Base-by-base conservation (phyloP, 2,329 filamentous ascomycete genomes). In the Ascochyta koolunga region DNA sequence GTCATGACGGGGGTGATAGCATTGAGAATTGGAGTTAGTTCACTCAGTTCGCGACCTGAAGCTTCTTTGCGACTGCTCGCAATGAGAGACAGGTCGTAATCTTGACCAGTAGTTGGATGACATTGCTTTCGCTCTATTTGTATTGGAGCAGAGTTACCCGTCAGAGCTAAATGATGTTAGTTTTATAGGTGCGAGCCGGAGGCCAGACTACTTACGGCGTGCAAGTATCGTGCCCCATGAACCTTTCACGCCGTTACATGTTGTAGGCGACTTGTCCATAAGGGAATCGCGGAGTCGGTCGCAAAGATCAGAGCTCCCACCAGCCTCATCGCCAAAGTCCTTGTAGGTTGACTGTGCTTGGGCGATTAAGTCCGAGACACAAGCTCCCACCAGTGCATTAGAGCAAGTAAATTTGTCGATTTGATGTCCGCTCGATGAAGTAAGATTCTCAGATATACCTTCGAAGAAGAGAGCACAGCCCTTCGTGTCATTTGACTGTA, bases 391-490 rank as follows among this genome's bases (percentile, higher is more conserved):
- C 5, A 55, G 39, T 16, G 41, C 32, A 25, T 44, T 15, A 13
- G 45, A 40, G 39, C 52, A 55, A 10, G 38, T 46, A 32, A 48
- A 41, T 0, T 24, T 35, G 18, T 40, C 27, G 5, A 50, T 16
- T 11, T 47, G 29, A 18, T 50, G 33, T 18, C 21, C 35, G 13
- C 36, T 31, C 6, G 29, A 15, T 1, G 38, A 22, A n/a, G 47
- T 29, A 24, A 50, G 38, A 18, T 50, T 50, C 11, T 31, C 21
- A 13, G 47, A 36, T 25, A 50, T 18, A 11, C 47, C 47, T 15
- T 50, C 47, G 29, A 55, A 55, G 39, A 55, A 50, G 19, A 55
- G 39, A 19, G 52, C 52, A 21, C 52, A 55, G 9, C 46, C 46
- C 27, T 18, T 32, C 8, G 40, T 41, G 16, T 36, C 32, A 22